These are phyloP conservation scores for Wickerhamomyces alni DNA, from an alignment of 805 yeast genomes.

Conservation along the genomic window DNA sequence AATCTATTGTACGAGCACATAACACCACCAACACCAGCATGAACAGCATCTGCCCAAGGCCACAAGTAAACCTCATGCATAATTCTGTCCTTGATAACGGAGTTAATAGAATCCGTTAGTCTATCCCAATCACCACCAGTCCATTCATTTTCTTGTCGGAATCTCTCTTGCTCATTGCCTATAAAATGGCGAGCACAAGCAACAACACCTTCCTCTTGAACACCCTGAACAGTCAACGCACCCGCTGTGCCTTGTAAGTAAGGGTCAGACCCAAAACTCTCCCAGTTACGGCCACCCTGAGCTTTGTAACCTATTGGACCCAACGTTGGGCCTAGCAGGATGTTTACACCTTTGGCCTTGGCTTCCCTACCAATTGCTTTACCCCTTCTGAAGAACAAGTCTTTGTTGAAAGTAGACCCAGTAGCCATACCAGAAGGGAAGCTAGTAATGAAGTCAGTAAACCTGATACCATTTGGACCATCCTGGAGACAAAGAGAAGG, in stretches of 20 bases:
- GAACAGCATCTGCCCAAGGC: conserved; percentile 62
- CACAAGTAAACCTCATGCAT: conserved; percentile 58
- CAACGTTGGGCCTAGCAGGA: conserved; percentile 49
- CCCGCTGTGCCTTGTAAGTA: conserved; percentile 52
- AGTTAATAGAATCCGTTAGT: conserved; percentile 34
- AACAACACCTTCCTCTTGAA: conserved; percentile 52
- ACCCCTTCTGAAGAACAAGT: conserved; percentile 45
- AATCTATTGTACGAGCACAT: conserved; percentile 57
- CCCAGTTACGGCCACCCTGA: conserved; percentile 62
- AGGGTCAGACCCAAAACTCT: conserved; percentile 58
- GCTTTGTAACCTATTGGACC: conserved; percentile 62
- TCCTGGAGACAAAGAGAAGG: conserved; percentile 55
- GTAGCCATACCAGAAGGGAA: conserved; percentile 57
- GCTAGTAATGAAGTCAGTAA: conserved; percentile 48
- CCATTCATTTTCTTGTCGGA: conserved; percentile 49
- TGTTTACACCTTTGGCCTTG: conserved; percentile 47
- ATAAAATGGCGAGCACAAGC: conserved; percentile 52
- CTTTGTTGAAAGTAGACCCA: conserved; percentile 52
- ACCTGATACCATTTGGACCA: conserved; percentile 56
- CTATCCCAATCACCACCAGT: conserved; percentile 38
- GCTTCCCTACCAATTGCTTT: conserved; percentile 53
- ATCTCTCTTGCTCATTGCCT: conserved; percentile 60
- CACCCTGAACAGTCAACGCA: conserved; percentile 45
- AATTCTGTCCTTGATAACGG: conserved; percentile 54
- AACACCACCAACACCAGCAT: conserved; percentile 55